Conservation (phyloP, 176 grass and related monocot species). For the Saccharum officinarum region DNA sequence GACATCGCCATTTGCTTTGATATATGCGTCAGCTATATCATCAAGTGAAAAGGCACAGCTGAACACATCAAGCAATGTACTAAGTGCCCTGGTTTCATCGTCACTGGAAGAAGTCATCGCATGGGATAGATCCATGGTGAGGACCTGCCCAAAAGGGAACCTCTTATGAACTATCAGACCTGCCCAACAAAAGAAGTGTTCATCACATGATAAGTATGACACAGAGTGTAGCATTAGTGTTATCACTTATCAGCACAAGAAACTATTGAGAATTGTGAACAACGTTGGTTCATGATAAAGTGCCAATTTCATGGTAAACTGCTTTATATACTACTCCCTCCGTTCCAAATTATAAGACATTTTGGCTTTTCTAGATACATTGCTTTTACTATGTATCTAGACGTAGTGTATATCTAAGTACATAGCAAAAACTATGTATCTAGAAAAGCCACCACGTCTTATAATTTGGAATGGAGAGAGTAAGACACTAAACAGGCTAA, state of each 20-base stretch:
- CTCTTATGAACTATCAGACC: slow-evolving; percentile 14
- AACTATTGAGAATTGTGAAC: slow-evolving; percentile 12
- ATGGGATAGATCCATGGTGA: slow-evolving; percentile 49
- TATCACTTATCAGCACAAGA: slow-evolving; percentile 8
- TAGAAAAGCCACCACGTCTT: too few relatives aligned
- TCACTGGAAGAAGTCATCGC: slow-evolving; percentile 47
- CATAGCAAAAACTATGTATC: too few relatives aligned
- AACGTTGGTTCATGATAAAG: slow-evolving; percentile 1
- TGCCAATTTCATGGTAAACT: not conserved
- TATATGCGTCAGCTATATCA: slow-evolving; percentile 82
- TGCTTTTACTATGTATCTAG: too few relatives aligned
- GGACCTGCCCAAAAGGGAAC: not conserved
- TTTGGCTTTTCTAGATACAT: too few relatives aligned
- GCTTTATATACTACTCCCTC: not conserved
- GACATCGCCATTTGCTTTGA: slow-evolving; percentile 68
- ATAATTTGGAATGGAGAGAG: too few relatives aligned
- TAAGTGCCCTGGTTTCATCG: slow-evolving; percentile 56
- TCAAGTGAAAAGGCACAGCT: slow-evolving; percentile 66
- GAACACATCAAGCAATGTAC: slow-evolving; percentile 77
- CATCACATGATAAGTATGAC: not conserved
- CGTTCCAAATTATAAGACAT: too few relatives aligned
- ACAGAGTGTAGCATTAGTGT: not conserved
- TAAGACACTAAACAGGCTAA: not conserved
- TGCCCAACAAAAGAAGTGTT: slow-evolving; percentile 35
- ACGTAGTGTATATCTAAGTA: too few relatives aligned